These are phyloP conservation scores for Eimeria praecox DNA, from an alignment of 169 alveolate species.

Conservation along the genomic window DNA sequence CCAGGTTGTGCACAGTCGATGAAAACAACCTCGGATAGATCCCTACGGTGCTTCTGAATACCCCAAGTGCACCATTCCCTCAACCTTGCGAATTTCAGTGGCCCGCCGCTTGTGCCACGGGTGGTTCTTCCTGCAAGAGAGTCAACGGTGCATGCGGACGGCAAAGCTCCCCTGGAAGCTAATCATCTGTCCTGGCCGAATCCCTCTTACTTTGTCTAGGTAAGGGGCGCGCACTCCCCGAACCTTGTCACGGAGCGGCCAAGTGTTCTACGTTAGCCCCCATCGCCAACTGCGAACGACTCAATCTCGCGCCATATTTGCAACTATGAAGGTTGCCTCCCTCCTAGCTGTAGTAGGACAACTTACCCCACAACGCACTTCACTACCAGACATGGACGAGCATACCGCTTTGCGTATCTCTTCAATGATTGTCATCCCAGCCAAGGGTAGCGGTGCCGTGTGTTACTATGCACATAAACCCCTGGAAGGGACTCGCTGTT, in stretches of 20 bases:
- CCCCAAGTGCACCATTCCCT: background rate
- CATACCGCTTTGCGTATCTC: background rate
- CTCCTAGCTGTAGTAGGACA: background rate
- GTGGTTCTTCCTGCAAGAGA: background rate
- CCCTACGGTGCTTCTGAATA: background rate
- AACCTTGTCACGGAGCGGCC: background rate
- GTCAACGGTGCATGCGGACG: background rate
- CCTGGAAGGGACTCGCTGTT: background rate
- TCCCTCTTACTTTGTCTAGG: background rate
- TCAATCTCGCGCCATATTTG: background rate
- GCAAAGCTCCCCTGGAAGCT: background rate
- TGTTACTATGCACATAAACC: background rate
- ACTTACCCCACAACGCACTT: background rate
- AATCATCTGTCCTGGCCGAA: background rate
- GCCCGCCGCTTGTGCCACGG: background rate
- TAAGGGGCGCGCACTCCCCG: background rate
- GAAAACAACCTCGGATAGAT: background rate
- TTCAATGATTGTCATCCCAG: background rate
- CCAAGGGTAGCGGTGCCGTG: background rate
- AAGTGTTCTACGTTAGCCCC: background rate
- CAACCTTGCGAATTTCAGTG: background rate
- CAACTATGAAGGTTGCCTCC: background rate
- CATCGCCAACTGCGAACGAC: background rate
- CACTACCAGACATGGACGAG: background rate
- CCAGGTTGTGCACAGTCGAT: background rate